A percentile compares a stretch with the other conserved stretches of the same genome.
Evolutionary conservation across 805 yeast genomes (phyloP).

Genomic region (Yarrowia yakushimensis): DNA sequence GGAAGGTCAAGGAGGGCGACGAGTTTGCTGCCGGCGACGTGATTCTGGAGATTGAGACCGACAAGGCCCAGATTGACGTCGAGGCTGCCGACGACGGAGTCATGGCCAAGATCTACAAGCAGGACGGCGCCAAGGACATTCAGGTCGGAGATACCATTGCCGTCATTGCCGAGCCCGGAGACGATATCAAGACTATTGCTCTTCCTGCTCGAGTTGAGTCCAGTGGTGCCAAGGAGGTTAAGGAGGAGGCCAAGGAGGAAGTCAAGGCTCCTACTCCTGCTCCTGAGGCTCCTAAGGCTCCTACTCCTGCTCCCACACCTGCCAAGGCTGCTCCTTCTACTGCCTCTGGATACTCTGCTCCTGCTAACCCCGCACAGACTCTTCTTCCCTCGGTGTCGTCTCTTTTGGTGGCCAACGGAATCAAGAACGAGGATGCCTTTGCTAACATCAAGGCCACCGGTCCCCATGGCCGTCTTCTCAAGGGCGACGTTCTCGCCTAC

Average conservation of each 20-base stretch:
- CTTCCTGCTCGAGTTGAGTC: constrained; percentile 45
- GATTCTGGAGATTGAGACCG: constrained; percentile 95
- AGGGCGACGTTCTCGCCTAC: constrained; percentile 87
- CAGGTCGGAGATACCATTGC: constrained; percentile 92
- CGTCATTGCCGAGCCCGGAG: constrained; percentile 79
- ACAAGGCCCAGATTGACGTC: constrained; percentile 95
- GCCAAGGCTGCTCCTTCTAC: no score
- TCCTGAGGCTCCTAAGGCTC: not conserved
- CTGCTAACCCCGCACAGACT: constrained; percentile 64
- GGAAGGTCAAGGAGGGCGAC: constrained; percentile 81
- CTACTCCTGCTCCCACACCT: constrained; percentile 10
- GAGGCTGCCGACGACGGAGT: constrained; percentile 94
- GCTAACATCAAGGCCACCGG: constrained; percentile 78
- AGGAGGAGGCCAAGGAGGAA: constrained; percentile 29
- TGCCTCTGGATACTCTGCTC: constrained; percentile 31
- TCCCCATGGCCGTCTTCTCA: constrained; percentile 78
- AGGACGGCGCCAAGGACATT: constrained; percentile 73
- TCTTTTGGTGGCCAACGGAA: constrained; percentile 56
- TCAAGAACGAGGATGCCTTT: constrained; percentile 68
- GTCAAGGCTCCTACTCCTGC: constrained; percentile 4
- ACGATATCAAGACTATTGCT: constrained; percentile 64
- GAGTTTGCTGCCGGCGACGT: constrained; percentile 83
- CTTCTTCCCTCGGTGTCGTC: constrained; percentile 76
- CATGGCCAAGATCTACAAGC: constrained; percentile 64
- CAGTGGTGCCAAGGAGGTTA: constrained; percentile 30